These are phyloP conservation scores for Colletotrichum brevisporum DNA, from an alignment of 2,329 filamentous ascomycete species.

Conservation along the genomic window DNA sequence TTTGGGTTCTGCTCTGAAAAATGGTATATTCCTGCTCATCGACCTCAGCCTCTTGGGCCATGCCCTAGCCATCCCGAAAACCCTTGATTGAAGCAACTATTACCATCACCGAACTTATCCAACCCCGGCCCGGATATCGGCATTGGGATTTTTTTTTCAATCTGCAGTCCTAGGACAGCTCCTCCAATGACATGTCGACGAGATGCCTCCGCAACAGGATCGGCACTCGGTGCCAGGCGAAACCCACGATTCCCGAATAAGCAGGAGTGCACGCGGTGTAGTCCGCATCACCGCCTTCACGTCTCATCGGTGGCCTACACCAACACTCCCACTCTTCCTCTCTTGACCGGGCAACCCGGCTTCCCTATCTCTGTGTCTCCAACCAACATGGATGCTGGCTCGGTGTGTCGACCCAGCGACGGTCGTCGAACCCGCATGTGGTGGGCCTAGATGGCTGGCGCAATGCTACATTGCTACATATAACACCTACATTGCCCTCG, in stretches of 20 bases:
- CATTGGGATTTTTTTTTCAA: conserved; percentile 10
- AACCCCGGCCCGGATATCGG: conserved; percentile 9
- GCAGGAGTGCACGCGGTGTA: conserved; percentile 29
- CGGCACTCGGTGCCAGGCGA: conserved; percentile 20
- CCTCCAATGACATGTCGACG: conserved; percentile 15
- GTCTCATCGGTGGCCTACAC: too few species aligned
- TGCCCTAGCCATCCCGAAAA: too few species aligned
- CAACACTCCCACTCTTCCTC: neutral
- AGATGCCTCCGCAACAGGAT: conserved; percentile 11
- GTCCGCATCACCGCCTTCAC: conserved; percentile 15
- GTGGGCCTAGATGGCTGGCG: conserved; percentile 1
- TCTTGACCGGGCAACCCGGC: neutral
- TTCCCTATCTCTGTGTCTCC: neutral
- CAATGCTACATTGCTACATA: conserved; percentile 10
- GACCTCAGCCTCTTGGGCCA: neutral
- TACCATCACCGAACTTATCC: too few species aligned
- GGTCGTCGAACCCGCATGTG: conserved; percentile 18
- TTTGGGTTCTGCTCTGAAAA: too few species aligned
- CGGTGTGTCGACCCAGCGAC: neutral
- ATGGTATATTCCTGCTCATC: neutral
- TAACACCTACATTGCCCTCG: neutral
- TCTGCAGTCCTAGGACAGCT: neutral
- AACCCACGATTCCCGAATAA: conserved; percentile 37
- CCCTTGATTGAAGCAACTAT: too few species aligned
- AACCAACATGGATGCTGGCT: conserved; percentile 2